Evolutionary conservation across 192 early-diverging fungal species (phyloP), one percentile per base, ranked within the genome.

Genomic region (Radiomyces spectabilis): DNA sequence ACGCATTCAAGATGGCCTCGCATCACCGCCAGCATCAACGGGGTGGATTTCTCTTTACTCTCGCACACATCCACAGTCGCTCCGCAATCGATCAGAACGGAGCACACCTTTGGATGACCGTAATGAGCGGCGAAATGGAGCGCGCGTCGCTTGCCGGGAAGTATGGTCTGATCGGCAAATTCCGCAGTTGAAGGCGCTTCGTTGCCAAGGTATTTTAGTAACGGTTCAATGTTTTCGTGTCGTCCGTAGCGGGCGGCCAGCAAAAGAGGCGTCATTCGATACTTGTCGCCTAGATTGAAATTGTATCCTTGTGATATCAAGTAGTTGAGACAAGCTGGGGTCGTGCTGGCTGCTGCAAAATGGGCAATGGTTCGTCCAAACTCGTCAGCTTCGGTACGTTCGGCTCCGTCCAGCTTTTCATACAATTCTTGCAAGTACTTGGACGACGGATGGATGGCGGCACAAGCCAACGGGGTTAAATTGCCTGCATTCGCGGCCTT

Each of bases 211-310:
- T 71, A 21, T 4, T 42, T 51, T 12, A 76, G 24, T 15, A 76
- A 62, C 19, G 51, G 31, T 24, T 57, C 34, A 10, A 68, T 22
- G 16, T 69, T 59, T 22, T 58, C 40, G 6, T 12, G n/a, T 38
- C 60, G 51, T 32, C 77, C 79, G 57, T 60, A 80, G 35, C 65
- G 74, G 7, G 79, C 76, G 21, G 74, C 73, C 43, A 76, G 49
- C 2, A 75, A 21, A 19, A 81, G 31, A 15, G 79, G 79, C 1
- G 68, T 72, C 26, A 75, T 41, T 46, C 68, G 68, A 5, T 22
- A 22, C 25, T 41, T 56, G 55, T 79, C 79, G 5, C 41, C 51
- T 15, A 30, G 37, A n/a, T 50, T 31, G 3, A 63, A 41, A 3
- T 72, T 71, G 39, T 63, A 54, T 1, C 58, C 55, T 34, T 63